A percentile compares a stretch with the other conserved stretches of the same genome.
phyloP scores from a whole-genome alignment of 257 asterid genomes.

The Pogostemon cablin region DNA sequence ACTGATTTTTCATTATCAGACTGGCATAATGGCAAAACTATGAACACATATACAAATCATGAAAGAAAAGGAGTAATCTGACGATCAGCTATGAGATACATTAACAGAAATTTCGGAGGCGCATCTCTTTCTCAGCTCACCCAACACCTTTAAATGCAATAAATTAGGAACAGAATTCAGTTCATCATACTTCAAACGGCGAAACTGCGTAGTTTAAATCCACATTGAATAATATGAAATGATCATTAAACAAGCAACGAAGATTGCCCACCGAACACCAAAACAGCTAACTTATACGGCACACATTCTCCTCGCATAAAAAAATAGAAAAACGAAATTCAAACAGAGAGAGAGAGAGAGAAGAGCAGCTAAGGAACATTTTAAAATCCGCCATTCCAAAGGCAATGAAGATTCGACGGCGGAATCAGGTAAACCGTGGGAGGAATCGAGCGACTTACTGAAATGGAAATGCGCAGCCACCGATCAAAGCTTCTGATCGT shows the following conservation, averaged over 20 bases:
- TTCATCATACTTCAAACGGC: background rate
- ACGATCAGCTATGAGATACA: conserved; percentile 24
- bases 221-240: conserved; percentile 23
- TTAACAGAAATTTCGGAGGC: conserved; percentile 9
- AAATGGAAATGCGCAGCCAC: conserved; percentile 15
- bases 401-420: conserved; percentile 18
- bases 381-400: background rate
- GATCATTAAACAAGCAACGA: conserved; percentile 35
- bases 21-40: background rate
- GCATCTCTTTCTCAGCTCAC: background rate
- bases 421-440: background rate
- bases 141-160: conserved; percentile 15
- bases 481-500: conserved; percentile 37
- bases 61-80: background rate
- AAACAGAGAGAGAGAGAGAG: background rate
- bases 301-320: conserved; percentile 28
- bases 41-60: background rate
- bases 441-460: conserved; percentile 31
- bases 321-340: background rate
- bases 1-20: background rate
- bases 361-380: conserved; percentile 9
- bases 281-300: conserved; percentile 35
- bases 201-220: conserved; percentile 9
- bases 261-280: conserved; percentile 29
- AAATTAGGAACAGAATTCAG: conserved; percentile 1